Conservation (phyloP, 2,329 filamentous ascomycete species). For the Ilyonectria sp. region DNA sequence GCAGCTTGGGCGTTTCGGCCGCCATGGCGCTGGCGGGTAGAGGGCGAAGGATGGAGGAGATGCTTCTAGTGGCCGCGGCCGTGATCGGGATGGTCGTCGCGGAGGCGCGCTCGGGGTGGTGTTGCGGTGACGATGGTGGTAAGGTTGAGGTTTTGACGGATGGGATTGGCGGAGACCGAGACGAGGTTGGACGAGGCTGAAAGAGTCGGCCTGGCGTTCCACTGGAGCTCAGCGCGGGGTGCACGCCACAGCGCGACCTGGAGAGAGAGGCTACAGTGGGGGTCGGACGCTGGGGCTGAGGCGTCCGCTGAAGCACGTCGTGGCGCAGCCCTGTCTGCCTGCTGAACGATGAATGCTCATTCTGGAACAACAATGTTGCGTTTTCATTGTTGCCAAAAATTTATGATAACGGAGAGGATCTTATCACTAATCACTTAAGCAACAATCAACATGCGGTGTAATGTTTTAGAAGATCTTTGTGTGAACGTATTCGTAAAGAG, state of each 20-base stretch:
- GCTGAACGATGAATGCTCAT: neutral
- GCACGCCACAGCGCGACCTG: neutral
- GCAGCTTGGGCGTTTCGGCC: constrained; percentile 65
- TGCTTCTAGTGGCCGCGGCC: neutral
- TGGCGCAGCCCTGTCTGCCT: neutral
- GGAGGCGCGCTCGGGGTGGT: constrained; percentile 1
- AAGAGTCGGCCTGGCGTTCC: neutral
- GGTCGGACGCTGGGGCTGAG: neutral
- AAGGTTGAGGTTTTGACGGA: constrained; percentile 14
- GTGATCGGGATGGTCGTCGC: neutral
- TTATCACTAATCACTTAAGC: no score
- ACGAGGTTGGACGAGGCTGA: constrained; percentile 27
- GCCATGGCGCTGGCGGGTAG: constrained; percentile 50
- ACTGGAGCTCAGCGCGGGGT: constrained; percentile 4
- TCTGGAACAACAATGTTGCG: neutral
- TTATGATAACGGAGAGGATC: no score
- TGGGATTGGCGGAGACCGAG: constrained; percentile 23
- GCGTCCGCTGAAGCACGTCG: neutral
- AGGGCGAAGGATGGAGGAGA: neutral
- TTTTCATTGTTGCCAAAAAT: neutral
- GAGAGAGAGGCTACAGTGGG: neutral
- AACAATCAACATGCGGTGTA: no score
- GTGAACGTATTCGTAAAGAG: no score
- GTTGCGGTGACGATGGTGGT: constrained; percentile 3
- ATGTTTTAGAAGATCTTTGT: no score